phyloP scores from a whole-genome alignment of 805 yeast species.

The Ogataea parapolymorpha region DNA sequence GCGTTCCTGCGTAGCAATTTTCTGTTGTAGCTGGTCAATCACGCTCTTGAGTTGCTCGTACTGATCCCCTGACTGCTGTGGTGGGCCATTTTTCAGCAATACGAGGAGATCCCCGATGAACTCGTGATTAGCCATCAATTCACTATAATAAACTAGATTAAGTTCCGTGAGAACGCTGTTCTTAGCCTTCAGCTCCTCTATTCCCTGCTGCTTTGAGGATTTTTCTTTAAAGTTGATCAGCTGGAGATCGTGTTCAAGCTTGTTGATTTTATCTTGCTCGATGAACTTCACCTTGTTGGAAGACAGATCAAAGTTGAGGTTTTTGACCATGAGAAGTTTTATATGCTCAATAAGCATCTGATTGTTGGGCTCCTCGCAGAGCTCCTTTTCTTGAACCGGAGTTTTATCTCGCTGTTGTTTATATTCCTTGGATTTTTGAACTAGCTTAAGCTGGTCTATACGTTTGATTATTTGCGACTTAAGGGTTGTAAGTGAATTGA shows the following conservation, averaged over 20 bases:
- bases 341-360: conserved; percentile 13
- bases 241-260: conserved; percentile 31
- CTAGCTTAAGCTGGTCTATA: conserved; percentile 20
- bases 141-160: conserved; percentile 30
- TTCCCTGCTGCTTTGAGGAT: conserved; percentile 16
- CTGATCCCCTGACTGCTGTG: conserved; percentile 7
- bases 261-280: conserved; percentile 25
- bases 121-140: conserved; percentile 29
- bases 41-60: conserved; percentile 16
- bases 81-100: conserved; percentile 7
- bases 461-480: conserved; percentile 24
- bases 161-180: conserved; percentile 27
- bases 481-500: conserved; percentile 21
- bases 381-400: not conserved
- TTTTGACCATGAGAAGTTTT: conserved; percentile 22
- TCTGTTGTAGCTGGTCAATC: conserved; percentile 27
- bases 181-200: conserved; percentile 30
- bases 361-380: not conserved
- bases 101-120: conserved; percentile 23
- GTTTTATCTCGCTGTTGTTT: conserved; percentile 4
- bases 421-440: conserved; percentile 16
- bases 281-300: conserved; percentile 24
- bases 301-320: conserved; percentile 25
- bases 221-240: conserved; percentile 29
- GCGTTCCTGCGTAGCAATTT: conserved; percentile 26